phyloP scores from a whole-genome alignment of 768 basidiomycete genomes.

The Macrolepiota fuliginosa region DNA sequence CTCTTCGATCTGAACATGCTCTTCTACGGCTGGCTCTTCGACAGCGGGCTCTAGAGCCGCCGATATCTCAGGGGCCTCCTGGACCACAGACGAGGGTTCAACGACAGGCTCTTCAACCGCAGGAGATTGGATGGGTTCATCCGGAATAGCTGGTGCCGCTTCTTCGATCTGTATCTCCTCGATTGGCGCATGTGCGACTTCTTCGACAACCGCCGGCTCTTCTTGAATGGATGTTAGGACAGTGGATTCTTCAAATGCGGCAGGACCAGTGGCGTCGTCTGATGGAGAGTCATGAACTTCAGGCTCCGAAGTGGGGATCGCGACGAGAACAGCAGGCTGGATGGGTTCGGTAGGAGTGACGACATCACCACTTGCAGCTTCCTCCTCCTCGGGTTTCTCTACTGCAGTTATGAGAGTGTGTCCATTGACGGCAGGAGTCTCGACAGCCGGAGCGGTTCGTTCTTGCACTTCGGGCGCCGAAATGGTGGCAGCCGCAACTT shows the following conservation, averaged over 20 bases:
- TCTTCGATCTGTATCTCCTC: neutral
- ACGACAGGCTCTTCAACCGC: neutral
- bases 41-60: too few species aligned
- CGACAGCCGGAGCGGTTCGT: neutral
- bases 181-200: neutral
- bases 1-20: too few species aligned
- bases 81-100: too few species aligned
- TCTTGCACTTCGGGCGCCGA: neutral
- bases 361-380: neutral
- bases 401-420: neutral
- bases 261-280: neutral
- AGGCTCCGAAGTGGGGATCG: neutral
- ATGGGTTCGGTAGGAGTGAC: neutral
- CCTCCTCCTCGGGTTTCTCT: neutral
- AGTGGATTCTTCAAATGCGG: neutral
- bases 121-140: neutral
- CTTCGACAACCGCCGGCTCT: neutral
- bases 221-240: neutral
- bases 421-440: slow-evolving; percentile 10
- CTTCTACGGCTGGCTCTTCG: too few species aligned
- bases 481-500: too few species aligned
- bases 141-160: neutral
- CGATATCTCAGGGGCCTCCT: too few species aligned
- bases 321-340: neutral
- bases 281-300: neutral